phyloP scores from a whole-genome alignment of 176 grass and related monocot genomes.

The Eragrostis curvula region DNA sequence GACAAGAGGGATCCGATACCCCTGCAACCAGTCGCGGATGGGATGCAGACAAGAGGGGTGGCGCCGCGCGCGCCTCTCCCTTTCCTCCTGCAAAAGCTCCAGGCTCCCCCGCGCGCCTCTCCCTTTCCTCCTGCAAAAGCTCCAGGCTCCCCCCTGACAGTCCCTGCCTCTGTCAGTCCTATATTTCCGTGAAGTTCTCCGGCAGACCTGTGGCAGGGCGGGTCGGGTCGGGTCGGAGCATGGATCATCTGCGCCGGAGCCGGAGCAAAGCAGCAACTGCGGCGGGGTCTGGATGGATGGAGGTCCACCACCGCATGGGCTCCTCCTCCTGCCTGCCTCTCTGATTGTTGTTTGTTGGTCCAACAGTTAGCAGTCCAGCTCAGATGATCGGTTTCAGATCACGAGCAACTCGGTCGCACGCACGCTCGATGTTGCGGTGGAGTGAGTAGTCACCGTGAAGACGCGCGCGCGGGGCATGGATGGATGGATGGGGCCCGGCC shows the following conservation, averaged over 20 bases:
- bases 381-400: neutral
- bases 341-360: neutral
- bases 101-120: neutral
- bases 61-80: too few relatives aligned
- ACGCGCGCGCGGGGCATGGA: too few relatives aligned
- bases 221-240: neutral
- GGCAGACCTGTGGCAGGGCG: constrained; percentile 3
- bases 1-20: neutral
- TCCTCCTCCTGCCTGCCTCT: neutral
- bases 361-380: constrained; percentile 10
- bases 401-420: neutral
- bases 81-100: constrained; percentile 13
- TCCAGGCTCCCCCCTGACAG: constrained; percentile 17
- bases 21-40: neutral
- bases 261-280: neutral
- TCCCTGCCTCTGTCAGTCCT: neutral
- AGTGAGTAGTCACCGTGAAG: neutral
- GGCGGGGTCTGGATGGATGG: neutral
- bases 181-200: constrained; percentile 33
- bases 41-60: neutral
- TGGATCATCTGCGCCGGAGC: neutral
- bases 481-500: neutral
- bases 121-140: constrained; percentile 2
- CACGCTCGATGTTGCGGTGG: neutral
- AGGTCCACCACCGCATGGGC: neutral